Evolutionary conservation across 2,329 filamentous ascomycete genomes (phyloP).

Genomic region (Lithohypha guttulata): DNA sequence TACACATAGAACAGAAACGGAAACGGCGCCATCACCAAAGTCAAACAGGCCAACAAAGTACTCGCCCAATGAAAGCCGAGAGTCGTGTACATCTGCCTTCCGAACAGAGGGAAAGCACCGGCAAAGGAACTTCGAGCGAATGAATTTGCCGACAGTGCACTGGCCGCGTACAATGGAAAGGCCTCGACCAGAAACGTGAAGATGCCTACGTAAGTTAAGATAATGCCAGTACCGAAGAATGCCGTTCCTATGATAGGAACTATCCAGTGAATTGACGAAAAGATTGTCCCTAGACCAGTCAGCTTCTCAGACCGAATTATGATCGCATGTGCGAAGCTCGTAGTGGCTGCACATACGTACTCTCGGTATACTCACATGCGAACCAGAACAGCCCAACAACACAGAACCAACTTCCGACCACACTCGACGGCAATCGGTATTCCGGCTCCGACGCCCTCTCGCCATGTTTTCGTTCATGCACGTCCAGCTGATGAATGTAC

Average conservation of each 20-base stretch:
- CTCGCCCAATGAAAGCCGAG: constrained; percentile 32
- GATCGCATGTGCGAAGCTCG: too few relatives aligned
- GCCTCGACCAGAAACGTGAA: constrained; percentile 76
- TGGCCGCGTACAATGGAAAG: constrained; percentile 38
- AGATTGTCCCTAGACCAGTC: too few relatives aligned
- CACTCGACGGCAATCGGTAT: constrained; percentile 66
- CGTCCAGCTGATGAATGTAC: constrained; percentile 32
- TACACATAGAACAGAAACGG: constrained; percentile 41
- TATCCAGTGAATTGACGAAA: constrained; percentile 63
- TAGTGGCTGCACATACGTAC: too few relatives aligned
- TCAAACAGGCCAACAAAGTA: constrained; percentile 31
- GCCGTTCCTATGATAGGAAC: constrained; percentile 61
- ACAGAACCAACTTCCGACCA: constrained; percentile 64
- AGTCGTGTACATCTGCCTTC: constrained; percentile 28
- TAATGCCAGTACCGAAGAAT: constrained; percentile 60
- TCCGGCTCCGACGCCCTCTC: constrained; percentile 62
- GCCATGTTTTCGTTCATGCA: constrained; percentile 27
- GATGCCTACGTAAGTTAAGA: constrained; percentile 71
- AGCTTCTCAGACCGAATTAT: too few relatives aligned
- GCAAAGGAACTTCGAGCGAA: constrained; percentile 71
- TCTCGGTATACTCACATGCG: too few relatives aligned
- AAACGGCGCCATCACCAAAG: constrained; percentile 36
- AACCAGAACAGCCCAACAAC: constrained; percentile 80
- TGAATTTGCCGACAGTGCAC: constrained; percentile 71
- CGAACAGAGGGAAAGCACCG: constrained; percentile 48